A percentile compares a stretch with the other conserved stretches of the same genome.
Conservation (phyloP, 108 stramenopile genomes). For the Bacterosira constricta region DNA sequence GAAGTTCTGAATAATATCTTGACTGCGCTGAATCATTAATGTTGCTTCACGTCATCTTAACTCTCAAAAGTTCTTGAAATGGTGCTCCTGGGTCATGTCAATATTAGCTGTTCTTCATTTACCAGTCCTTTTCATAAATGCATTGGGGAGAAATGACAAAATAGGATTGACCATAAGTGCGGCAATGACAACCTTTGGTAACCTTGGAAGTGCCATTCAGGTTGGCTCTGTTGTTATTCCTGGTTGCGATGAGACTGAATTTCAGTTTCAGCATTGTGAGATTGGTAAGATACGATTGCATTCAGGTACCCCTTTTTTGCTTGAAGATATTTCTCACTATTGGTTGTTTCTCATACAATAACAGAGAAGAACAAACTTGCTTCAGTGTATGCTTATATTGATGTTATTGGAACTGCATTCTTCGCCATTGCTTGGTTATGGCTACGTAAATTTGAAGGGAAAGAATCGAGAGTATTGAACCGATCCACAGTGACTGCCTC, state of each 20-base stretch:
- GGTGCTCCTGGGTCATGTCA: constrained; percentile 64
- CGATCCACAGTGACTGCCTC: constrained; percentile 55
- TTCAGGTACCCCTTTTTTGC: background rate
- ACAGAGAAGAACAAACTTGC: constrained; percentile 52
- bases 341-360: background rate
- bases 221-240: constrained; percentile 44
- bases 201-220: constrained; percentile 49
- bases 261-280: constrained; percentile 41
- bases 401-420: constrained; percentile 46
- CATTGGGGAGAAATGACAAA: constrained; percentile 24
- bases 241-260: constrained; percentile 48
- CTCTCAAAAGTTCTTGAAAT: constrained; percentile 56
- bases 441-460: constrained; percentile 60
- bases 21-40: too few species aligned
- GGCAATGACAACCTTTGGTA: constrained; percentile 56
- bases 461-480: constrained; percentile 50
- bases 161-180: constrained; percentile 8
- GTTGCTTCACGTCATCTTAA: background rate
- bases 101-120: constrained; percentile 51
- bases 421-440: constrained; percentile 63
- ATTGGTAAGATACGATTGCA: constrained; percentile 23
- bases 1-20: constrained; percentile 2
- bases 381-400: constrained; percentile 44
- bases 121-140: constrained; percentile 57
- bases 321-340: background rate